Conservation (phyloP, 371 early-diverging fungal genomes). For the Rhizopus sp. region DNA sequence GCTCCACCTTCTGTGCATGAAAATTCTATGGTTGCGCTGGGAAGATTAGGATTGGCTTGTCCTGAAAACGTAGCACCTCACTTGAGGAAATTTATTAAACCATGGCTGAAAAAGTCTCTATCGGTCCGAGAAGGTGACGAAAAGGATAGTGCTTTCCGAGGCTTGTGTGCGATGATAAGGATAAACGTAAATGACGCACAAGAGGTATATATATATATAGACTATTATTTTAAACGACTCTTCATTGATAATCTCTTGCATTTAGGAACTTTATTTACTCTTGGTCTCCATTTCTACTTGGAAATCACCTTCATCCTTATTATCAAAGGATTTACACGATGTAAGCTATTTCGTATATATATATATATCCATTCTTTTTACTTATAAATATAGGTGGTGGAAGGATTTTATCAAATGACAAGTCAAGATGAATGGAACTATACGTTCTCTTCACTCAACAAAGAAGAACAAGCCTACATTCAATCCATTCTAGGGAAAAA, state of each 20-base stretch:
- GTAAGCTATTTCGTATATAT: constrained; percentile 1
- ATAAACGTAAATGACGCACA: constrained; percentile 74
- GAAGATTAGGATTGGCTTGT: constrained; percentile 77
- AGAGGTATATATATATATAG: constrained; percentile 24
- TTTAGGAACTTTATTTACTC: constrained; percentile 12
- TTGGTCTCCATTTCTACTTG: constrained; percentile 11
- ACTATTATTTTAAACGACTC: background rate
- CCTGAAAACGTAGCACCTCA: constrained; percentile 73
- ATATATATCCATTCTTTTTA: background rate
- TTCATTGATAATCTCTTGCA: background rate
- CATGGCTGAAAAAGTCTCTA: constrained; percentile 67
- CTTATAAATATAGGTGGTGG: constrained; percentile 6
- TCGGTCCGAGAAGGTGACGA: constrained; percentile 81
- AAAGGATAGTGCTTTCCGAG: constrained; percentile 86
- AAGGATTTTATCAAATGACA: constrained; percentile 2
- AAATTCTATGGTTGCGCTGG: constrained; percentile 88
- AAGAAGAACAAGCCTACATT: background rate
- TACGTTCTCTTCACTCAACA: background rate
- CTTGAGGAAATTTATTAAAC: constrained; percentile 62
- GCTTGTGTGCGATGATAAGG: constrained; percentile 80
- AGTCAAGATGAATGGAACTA: constrained; percentile 8
- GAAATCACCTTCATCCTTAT: constrained; percentile 5
- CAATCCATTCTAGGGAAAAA: background rate
- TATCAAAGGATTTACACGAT: constrained; percentile 11
- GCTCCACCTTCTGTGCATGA: constrained; percentile 70